These are phyloP conservation scores for Tephrocybe sp. DNA, from an alignment of 768 basidiomycete genomes.

Conservation along the genomic window DNA sequence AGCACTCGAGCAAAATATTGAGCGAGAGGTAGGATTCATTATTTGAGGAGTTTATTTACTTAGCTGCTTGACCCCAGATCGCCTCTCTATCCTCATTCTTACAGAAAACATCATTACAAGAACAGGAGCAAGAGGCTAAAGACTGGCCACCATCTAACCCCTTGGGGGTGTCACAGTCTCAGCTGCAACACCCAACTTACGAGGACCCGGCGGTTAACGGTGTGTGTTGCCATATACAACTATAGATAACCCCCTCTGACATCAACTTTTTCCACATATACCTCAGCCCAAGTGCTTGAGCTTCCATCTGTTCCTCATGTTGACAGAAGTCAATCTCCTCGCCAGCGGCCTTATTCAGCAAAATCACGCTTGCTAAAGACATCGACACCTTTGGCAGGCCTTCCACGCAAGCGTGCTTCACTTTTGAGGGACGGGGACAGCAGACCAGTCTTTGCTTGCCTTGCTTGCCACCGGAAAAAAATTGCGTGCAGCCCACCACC, in stretches of 20 bases:
- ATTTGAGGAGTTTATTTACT: not conserved
- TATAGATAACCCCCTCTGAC: not conserved
- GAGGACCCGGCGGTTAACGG: not conserved
- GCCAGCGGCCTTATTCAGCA: not conserved
- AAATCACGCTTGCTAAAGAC: not conserved
- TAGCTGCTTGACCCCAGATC: not conserved
- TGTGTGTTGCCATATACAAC: not conserved
- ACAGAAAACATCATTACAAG: conserved; percentile 17
- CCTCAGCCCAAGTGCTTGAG: not conserved
- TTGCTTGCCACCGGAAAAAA: conserved; percentile 51
- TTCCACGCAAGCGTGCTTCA: conserved; percentile 8
- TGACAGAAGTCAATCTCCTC: not conserved
- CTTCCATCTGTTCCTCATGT: not conserved
- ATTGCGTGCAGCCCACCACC: conserved; percentile 50
- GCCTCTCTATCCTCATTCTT: conserved; percentile 11
- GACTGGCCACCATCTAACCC: conserved; percentile 10
- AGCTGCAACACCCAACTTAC: no score
- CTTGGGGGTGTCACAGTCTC: not conserved
- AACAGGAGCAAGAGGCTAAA: conserved; percentile 13
- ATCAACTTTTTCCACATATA: conserved; percentile 1
- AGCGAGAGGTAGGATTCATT: conserved; percentile 8
- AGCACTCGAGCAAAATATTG: conserved; percentile 13
- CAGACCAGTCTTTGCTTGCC: conserved; percentile 47
- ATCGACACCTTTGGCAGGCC: not conserved
- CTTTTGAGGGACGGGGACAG: conserved; percentile 6